Evolutionary conservation across 306 rosid genomes (phyloP), one percentile per base, ranked within the genome.

Genomic region (Psophocarpus tetragonolobus): DNA sequence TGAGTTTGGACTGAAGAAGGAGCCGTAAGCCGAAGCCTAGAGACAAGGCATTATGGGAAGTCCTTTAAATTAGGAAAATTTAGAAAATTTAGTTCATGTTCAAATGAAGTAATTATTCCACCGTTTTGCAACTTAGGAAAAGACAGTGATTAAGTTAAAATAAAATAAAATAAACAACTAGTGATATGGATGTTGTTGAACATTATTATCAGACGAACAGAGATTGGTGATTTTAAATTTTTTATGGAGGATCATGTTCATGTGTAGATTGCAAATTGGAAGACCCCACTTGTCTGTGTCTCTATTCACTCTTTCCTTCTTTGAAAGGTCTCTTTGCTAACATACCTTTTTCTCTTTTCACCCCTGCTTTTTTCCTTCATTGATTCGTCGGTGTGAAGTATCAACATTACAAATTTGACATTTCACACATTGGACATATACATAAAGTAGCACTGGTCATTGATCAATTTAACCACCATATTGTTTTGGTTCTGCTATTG

Each of bases 11-110:
- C 0, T 21, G 47, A 62, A 75, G 53, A 27, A 30, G 10, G 41
- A 84, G 82, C 84, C 78, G 14, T 20, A 8, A 70, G 84, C 85
- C 29, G 57, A 57, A 27, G 23, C 68, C 10, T 0, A 13, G 63
- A 78, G 80, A 71, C 83, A 80, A 71, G 87, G 70, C 80, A 33
- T 47, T n/a, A 51, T 69, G 81, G 81, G 68, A 47, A 45, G 73
- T 2, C 47, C 58, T 64, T 47, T 6, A n/a, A 75, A 75, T 2
- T 6, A 39, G 2, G n/a, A n/a, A n/a, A n/a, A n/a, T n/a, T 39
- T 15, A 10, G 17, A 48, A 61, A 5, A 32, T 58, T 60, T 32
- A 63, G 23, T 61, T 24, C 24, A 20, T 2, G 5, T 54, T 58
- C 6, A 58, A 61, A 51, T 27, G 1, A 44, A 7, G 13, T 27